phyloP scores from a whole-genome alignment of 2,329 filamentous ascomycete genomes.

The Penicillium corylophilum region DNA sequence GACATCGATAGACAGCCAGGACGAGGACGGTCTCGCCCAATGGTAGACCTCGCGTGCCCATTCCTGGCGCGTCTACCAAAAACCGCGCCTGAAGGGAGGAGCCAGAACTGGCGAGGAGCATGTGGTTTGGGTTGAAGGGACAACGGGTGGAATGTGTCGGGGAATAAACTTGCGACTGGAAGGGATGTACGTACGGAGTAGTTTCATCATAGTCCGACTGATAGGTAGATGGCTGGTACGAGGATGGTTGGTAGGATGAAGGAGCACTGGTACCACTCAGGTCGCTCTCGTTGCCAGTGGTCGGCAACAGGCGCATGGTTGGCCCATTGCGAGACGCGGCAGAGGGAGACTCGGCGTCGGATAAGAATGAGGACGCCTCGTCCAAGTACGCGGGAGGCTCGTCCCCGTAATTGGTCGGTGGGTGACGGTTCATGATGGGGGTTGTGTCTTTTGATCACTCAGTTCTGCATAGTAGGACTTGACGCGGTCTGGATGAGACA shows the following conservation, averaged over 20 bases:
- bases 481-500: neutral
- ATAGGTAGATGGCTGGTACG: constrained; percentile 21
- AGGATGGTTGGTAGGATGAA: constrained; percentile 21
- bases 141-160: constrained; percentile 25
- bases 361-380: constrained; percentile 31
- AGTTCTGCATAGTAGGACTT: constrained; percentile 18
- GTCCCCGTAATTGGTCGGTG: constrained; percentile 40
- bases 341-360: constrained; percentile 30
- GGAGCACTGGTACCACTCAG: constrained; percentile 22
- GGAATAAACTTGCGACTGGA: constrained; percentile 13
- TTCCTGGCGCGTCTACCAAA: constrained; percentile 4
- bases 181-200: constrained; percentile 39
- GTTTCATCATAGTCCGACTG: constrained; percentile 26
- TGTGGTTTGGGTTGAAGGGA: constrained; percentile 20
- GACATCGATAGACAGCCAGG: neutral
- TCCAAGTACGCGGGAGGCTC: constrained; percentile 43
- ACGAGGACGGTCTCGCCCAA: constrained; percentile 2
- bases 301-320: constrained; percentile 48
- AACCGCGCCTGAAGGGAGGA: constrained; percentile 10
- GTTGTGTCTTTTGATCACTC: constrained; percentile 16
- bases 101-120: constrained; percentile 1
- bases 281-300: constrained; percentile 37
- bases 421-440: constrained; percentile 29
- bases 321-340: constrained; percentile 32
- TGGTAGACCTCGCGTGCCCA: neutral